These are phyloP conservation scores for Penicillium rolfsii DNA, from an alignment of 2,329 filamentous ascomycete genomes.

Conservation along the genomic window DNA sequence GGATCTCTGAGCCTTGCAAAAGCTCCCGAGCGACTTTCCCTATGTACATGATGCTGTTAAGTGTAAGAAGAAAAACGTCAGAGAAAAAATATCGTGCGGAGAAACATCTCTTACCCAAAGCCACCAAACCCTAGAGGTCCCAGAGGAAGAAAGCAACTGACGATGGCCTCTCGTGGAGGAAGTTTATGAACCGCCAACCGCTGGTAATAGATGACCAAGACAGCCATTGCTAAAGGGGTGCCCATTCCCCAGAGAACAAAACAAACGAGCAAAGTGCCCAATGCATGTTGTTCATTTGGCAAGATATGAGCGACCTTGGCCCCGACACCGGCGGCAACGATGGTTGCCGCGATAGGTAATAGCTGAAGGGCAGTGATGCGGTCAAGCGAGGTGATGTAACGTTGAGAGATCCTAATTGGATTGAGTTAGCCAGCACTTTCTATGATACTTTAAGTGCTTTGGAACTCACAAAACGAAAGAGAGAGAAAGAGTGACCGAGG, in stretches of 20 bases:
- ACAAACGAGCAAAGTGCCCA: slow-evolving; percentile 65
- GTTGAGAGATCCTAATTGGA: slow-evolving; percentile 40
- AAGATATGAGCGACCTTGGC: slow-evolving; percentile 66
- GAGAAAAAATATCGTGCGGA: too few species aligned
- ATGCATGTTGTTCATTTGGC: slow-evolving; percentile 56
- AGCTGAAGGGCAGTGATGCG: slow-evolving; percentile 68
- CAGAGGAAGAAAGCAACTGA: slow-evolving; percentile 68
- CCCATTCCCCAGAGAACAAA: slow-evolving; percentile 73
- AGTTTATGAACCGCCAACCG: slow-evolving; percentile 68
- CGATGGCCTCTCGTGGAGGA: slow-evolving; percentile 67
- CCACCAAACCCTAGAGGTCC: slow-evolving; percentile 69
- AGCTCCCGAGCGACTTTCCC: slow-evolving; percentile 49
- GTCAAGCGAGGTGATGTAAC: slow-evolving; percentile 46
- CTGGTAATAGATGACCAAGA: slow-evolving; percentile 71
- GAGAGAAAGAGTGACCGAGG: slow-evolving; percentile 48
- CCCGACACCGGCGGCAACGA: slow-evolving; percentile 68
- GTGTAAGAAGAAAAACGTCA: background rate
- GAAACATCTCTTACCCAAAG: slow-evolving; percentile 48
- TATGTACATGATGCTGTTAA: slow-evolving; percentile 53
- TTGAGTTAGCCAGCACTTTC: slow-evolving; percentile 28
- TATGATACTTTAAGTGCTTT: background rate
- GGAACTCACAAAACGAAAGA: slow-evolving; percentile 60
- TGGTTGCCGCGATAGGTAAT: slow-evolving; percentile 67
- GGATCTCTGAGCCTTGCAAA: slow-evolving; percentile 45
- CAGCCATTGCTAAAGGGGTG: slow-evolving; percentile 62